These are phyloP conservation scores for Fragilaria crotonensis DNA, from an alignment of 108 stramenopile genomes.

Conservation along the genomic window DNA sequence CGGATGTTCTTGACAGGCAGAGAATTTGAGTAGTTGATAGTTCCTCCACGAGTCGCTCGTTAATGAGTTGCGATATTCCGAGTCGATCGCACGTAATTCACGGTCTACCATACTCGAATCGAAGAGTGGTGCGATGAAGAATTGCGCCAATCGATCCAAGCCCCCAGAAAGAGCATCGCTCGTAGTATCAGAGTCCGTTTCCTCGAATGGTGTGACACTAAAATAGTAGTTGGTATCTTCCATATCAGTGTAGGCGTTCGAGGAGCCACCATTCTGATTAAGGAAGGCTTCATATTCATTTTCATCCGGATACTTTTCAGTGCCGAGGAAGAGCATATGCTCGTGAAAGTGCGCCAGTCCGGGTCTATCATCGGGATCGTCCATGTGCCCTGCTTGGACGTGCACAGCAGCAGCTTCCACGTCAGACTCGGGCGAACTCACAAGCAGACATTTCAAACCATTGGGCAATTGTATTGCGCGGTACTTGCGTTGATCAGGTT, in stretches of 20 bases:
- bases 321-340: slow-evolving; percentile 94
- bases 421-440: slow-evolving; percentile 45
- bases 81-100: slow-evolving; percentile 93
- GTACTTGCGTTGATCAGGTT: slow-evolving; percentile 55
- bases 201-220: slow-evolving; percentile 56
- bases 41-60: slow-evolving; percentile 92
- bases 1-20: slow-evolving; percentile 56
- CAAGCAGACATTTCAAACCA: slow-evolving; percentile 53
- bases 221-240: slow-evolving; percentile 96
- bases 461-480: slow-evolving; percentile 61
- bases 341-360: slow-evolving; percentile 91
- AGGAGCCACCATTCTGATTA: slow-evolving; percentile 75
- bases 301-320: slow-evolving; percentile 89
- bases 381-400: slow-evolving; percentile 83
- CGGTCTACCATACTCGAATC: slow-evolving; percentile 76
- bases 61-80: slow-evolving; percentile 90
- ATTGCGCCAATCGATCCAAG: slow-evolving; percentile 92
- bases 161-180: slow-evolving; percentile 71
- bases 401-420: slow-evolving; percentile 77
- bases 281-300: slow-evolving; percentile 87
- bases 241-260: slow-evolving; percentile 96
- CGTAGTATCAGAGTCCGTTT: slow-evolving; percentile 18
- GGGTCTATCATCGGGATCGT: slow-evolving; percentile 50
- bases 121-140: slow-evolving; percentile 95
- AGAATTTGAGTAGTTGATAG: slow-evolving; percentile 72